A percentile compares a stretch with the other conserved stretches of the same genome.
Evolutionary conservation across 2,329 filamentous ascomycete genomes (phyloP).

Genomic region (Bertia moriformis): DNA sequence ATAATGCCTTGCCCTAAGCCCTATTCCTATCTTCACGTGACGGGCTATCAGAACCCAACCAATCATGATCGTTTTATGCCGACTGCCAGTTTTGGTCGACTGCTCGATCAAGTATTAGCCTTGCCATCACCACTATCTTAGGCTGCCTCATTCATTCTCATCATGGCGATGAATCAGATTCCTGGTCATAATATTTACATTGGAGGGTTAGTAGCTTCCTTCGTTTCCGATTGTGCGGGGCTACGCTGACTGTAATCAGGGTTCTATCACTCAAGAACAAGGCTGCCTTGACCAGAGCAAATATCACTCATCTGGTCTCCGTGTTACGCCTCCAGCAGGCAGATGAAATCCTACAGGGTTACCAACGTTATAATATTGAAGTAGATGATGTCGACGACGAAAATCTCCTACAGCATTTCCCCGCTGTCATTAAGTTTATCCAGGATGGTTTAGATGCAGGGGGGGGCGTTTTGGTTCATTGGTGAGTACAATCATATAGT

Average conservation of each 20-base stretch:
- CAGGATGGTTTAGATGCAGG: slow-evolving; percentile 39
- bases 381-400: slow-evolving; percentile 56
- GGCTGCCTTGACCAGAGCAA: slow-evolving; percentile 37
- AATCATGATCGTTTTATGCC: too few relatives aligned
- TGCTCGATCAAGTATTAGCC: too few relatives aligned
- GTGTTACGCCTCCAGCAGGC: slow-evolving; percentile 41
- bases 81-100: too few relatives aligned
- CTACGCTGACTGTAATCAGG: not conserved
- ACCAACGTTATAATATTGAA: slow-evolving; percentile 41
- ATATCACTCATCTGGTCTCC: slow-evolving; percentile 53
- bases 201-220: slow-evolving; percentile 35
- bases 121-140: too few relatives aligned
- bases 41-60: too few relatives aligned
- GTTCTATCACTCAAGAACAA: slow-evolving; percentile 45
- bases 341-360: slow-evolving; percentile 33
- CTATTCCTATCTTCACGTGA: too few relatives aligned
- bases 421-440: slow-evolving; percentile 45
- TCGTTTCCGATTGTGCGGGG: not conserved
- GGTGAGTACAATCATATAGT: slow-evolving; percentile 24
- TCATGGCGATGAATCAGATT: slow-evolving; percentile 39
- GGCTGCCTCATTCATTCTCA: not conserved
- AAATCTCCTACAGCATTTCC: slow-evolving; percentile 48
- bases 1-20: too few relatives aligned
- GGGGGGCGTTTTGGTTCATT: slow-evolving; percentile 46
- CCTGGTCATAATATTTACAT: slow-evolving; percentile 48